Base-by-base conservation (phyloP, 2,329 filamentous ascomycete genomes). In the Ascochyta lentis region DNA sequence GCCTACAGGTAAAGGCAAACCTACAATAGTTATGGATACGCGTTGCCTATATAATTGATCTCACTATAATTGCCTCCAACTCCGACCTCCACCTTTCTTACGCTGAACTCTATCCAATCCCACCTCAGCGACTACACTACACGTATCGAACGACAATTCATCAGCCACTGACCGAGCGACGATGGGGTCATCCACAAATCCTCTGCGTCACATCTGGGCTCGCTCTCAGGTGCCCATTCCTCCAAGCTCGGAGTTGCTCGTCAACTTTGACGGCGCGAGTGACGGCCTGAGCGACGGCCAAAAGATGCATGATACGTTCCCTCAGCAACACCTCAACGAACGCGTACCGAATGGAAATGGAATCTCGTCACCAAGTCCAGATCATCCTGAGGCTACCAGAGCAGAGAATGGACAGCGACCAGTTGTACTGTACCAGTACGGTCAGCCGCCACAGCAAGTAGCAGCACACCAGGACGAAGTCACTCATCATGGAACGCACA, bases 1-100 rank as follows among this genome's bases (percentile, higher is more conserved):
- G 41, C 52, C 52, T 46, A 38, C 10, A 44, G 35, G 52, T 55
- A 46, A 55, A 55, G 42, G 49, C 42, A 35, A 35, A 35, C 27
- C 35, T 2, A 31, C 40, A 22, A 37, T 13, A 19, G n/a, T 24
- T 13, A 24, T 16, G 3, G 10, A 6, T 43, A 12, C 8, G 37
- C 1, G 19, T n/a, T 33, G n/a, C 39, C 31, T 27, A 49, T 16
- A 42, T 43, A 35, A 19, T 3, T 19, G 3, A 6, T 29, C 27
- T 35, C 27, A 22, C 12, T 23, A 22, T n/a, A 7, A 6, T 27
- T 42, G 7, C 29, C 4, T 13, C 22, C 4, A 7, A 13, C 23
- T 15, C 7, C 26, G 24, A 13, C 23, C 24, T 16, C 27, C 29
- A 31, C 3, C n/a, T 31, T 19, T 16, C 16, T 12, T 15, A 43